phyloP scores from a whole-genome alignment of 805 yeast genomes.

The Komagataella pseudopastoris region DNA sequence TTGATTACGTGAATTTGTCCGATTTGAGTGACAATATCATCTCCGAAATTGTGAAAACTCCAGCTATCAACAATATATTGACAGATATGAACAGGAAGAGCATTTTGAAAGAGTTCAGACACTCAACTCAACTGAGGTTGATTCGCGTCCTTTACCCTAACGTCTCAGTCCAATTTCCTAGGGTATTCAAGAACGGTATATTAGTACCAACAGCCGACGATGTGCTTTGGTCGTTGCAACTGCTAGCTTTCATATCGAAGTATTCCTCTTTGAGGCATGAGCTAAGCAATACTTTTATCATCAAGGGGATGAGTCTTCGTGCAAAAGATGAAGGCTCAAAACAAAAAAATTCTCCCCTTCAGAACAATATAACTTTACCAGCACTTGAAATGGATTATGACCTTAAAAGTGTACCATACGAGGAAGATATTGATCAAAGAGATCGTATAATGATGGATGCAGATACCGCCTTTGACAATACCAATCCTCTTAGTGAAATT shows the following conservation, averaged over 20 bases:
- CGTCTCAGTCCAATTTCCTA: conserved; percentile 19
- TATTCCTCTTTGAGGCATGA: conserved; percentile 67
- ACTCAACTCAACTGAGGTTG: not conserved
- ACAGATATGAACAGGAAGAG: not conserved
- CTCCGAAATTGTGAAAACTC: not conserved
- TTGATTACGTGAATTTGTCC: not conserved
- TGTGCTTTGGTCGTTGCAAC: conserved; percentile 84
- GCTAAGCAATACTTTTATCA: conserved; percentile 63
- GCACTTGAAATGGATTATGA: conserved; percentile 1
- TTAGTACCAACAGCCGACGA: conserved; percentile 90
- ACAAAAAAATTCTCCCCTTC: not conserved
- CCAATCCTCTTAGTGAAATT: not conserved
- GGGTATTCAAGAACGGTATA: conserved; percentile 50
- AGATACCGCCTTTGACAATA: not conserved
- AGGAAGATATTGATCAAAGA: conserved; percentile 1
- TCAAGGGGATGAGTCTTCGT: conserved; percentile 48
- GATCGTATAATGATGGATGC: not conserved
- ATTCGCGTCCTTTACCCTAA: not conserved
- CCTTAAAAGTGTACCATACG: not conserved
- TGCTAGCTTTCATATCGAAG: conserved; percentile 86
- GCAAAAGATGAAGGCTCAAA: conserved; percentile 13
- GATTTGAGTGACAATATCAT: not conserved
- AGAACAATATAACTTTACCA: not conserved
- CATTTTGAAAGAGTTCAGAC: not conserved
- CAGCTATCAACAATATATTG: not conserved